Base-by-base conservation (phyloP, 768 basidiomycete genomes). In the Chalciporus pseudorubinellus region DNA sequence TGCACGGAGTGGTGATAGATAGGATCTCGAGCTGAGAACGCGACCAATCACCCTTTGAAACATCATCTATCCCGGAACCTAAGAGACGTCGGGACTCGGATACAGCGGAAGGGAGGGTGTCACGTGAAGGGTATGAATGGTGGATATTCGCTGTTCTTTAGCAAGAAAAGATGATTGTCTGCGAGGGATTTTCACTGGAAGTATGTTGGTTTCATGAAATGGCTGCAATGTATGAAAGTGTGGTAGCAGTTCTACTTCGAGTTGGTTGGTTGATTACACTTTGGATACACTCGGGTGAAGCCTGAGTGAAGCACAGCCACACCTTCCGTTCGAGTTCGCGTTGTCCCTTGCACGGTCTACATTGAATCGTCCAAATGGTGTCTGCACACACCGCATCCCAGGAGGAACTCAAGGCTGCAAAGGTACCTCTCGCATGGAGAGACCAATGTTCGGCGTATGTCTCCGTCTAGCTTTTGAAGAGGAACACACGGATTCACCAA, bases 401-500 rank as follows among this genome's bases (percentile, higher is more conserved):
- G 66, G 74, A 77, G 53, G 88, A 93, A 65, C 79, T 93, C 69
- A 90, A 91, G 72, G 77, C 77, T 6, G 74, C 86, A 56, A 76
- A 72, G 53, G 81, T 94, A 22, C 93, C 93, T 14, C 55, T 95
- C 13, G 85, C 77, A 8, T 95, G 90, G 87, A 79, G 93, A 67
- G 93, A 97, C 71, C 80, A 84, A 57, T 95, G 93, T 67, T 97
- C 93, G 55, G 83, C 91, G 92, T 95, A 68, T 63, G 93, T 80
- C 21, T 39, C 39, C 26, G 22, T 31, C 14, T 12, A 13, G 3
- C 13, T 22, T 11, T 28, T 22, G 28, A 3, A 47, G 22, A 19
- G 10, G 6, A 41, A 48, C 26, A 46, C 43, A 33, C 48, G 26
- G n/a, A 18, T 20, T 44, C 29, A 58, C 48, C 51, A 26, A 46